phyloP scores from a whole-genome alignment of 805 yeast genomes.

The Saccharomyces paradoxus region DNA sequence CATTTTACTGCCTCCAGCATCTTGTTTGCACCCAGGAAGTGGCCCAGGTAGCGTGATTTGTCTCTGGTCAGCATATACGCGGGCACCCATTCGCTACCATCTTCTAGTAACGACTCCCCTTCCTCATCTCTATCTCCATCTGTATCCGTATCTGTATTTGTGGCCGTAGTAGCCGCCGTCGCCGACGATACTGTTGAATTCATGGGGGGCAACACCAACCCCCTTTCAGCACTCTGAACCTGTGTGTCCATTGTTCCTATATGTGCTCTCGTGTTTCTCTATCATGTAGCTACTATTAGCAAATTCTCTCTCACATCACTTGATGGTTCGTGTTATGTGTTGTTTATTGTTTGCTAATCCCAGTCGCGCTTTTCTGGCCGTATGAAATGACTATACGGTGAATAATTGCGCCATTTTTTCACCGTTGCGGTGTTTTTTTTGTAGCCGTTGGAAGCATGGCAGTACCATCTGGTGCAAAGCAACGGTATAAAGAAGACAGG shows the following conservation, averaged over 20 bases:
- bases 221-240: background rate
- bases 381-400: background rate
- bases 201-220: slow-evolving; percentile 6
- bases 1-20: slow-evolving; percentile 6
- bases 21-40: slow-evolving; percentile 5
- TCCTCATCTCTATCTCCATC: slow-evolving; percentile 7
- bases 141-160: background rate
- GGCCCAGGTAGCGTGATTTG: slow-evolving; percentile 10
- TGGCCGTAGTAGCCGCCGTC: slow-evolving; percentile 3
- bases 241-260: background rate
- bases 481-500: background rate
- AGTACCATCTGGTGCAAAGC: background rate
- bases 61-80: slow-evolving; percentile 6
- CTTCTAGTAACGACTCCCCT: background rate
- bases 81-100: slow-evolving; percentile 9
- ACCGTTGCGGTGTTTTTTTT: background rate
- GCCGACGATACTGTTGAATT: slow-evolving; percentile 6
- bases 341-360: background rate
- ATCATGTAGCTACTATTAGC: background rate
- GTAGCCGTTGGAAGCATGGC: background rate
- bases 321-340: background rate
- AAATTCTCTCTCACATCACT: background rate
- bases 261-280: background rate
- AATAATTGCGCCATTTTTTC: background rate
- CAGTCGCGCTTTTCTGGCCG: background rate